These are phyloP conservation scores for Colletotrichum salicis DNA, from an alignment of 2,329 filamentous ascomycete species.

Conservation along the genomic window DNA sequence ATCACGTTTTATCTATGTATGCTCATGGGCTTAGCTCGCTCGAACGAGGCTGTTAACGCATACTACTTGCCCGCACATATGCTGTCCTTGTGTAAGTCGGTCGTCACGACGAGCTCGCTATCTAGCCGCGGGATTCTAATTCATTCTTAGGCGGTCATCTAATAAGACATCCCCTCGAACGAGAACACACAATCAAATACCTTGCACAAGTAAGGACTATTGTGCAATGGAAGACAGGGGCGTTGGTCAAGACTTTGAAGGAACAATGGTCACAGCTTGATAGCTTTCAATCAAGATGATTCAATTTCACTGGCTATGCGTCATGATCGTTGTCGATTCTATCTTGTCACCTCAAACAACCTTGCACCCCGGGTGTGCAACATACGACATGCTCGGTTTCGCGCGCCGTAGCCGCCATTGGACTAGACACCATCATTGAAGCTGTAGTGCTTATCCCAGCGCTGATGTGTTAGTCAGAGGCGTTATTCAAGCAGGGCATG, in stretches of 20 bases:
- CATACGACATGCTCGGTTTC: background rate
- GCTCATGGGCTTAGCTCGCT: conserved; percentile 38
- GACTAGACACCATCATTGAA: conserved; percentile 14
- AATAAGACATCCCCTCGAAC: conserved; percentile 19
- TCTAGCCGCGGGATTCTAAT: background rate
- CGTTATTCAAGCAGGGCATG: rapidly evolving
- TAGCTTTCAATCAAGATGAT: conserved; percentile 22
- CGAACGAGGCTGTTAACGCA: conserved; percentile 38
- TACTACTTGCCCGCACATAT: conserved; percentile 39
- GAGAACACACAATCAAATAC: conserved; percentile 39
- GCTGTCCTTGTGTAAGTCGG: conserved; percentile 37
- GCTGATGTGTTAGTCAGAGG: background rate
- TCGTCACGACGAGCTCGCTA: background rate
- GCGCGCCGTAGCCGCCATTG: no score
- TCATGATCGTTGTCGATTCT: background rate
- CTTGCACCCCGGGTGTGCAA: no score
- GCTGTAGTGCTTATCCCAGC: conserved; percentile 26
- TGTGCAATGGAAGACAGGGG: conserved; percentile 30
- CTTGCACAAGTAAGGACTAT: conserved; percentile 26
- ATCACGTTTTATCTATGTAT: conserved; percentile 33
- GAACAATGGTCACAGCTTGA: conserved; percentile 29
- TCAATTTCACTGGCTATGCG: background rate
- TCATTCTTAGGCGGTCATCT: conserved; percentile 7
- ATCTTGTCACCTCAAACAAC: no score
- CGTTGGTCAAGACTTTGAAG: conserved; percentile 35